Base-by-base conservation (phyloP, 495 filamentous ascomycete species). In the Penicillium riverlandense region DNA sequence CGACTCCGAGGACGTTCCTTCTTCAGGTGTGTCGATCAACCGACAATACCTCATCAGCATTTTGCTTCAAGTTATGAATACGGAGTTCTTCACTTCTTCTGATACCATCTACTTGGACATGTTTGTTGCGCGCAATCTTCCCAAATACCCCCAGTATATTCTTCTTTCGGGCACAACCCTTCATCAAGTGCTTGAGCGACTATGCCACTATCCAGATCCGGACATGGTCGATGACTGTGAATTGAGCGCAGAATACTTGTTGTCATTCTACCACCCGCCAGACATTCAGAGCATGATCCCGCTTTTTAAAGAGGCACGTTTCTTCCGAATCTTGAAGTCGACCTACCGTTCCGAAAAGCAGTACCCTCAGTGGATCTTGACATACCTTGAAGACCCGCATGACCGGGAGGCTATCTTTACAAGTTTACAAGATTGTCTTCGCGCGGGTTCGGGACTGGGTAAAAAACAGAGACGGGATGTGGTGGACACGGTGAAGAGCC, bases 131-230 rank as follows among this genome's bases (percentile, higher is more conserved):
- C 84, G 92, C 44, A 98, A 95, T 54, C 75, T 97, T 11, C 88
- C 92, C 2, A 98, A 97, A 64, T 98, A 95, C 58, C 90, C 88
- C 6, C 90, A 96, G 59, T 96, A 95, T 54, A 86, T 98, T 51
- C 75, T 96, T 29, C 78, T 98, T 45, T 81, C 92, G 0, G 92
- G 90, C 39, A 85, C 85, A 7, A 83, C 84, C 8, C 74, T 97
- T 1, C 84, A 91, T 52, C 83, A 81, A 36, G 83, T 96, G 32
- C 71, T 98, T 35, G 69, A 79, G 8, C 86, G 88, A 7, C 71
- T 98, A 31, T 98, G 92, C 68, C 75, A 83, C 47, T 94, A 86
- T 52, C 88, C 92, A 2, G 80, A 78, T 7, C 69, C 73, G 31
- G 89, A 92, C 45, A 75, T 96, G 54, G 84, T 85, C 13, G 91